phyloP scores from a whole-genome alignment of 2,329 filamentous ascomycete species.

The Chrysosporium keratinophilum region DNA sequence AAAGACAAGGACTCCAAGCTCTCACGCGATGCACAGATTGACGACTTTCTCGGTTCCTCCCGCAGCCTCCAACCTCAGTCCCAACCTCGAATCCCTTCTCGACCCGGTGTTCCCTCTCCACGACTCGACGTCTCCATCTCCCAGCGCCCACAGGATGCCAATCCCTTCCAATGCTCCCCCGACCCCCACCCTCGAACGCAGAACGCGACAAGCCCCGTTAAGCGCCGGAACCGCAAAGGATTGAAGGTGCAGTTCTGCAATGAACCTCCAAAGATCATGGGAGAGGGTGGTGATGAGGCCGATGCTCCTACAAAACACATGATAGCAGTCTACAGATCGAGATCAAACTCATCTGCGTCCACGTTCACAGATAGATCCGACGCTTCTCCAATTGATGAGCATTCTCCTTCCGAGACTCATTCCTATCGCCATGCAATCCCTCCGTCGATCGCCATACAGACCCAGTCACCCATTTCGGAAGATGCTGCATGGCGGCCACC shows the following conservation, averaged over 20 bases:
- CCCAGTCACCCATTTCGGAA: constrained; percentile 13
- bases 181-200: constrained; percentile 15
- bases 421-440: constrained; percentile 5
- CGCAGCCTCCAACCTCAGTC: constrained; percentile 16
- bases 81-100: constrained; percentile 5
- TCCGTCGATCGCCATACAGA: constrained; percentile 10
- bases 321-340: constrained; percentile 12
- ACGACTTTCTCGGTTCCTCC: constrained; percentile 47
- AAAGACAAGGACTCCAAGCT: constrained; percentile 29
- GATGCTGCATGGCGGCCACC: constrained; percentile 22
- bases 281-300: constrained; percentile 82
- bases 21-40: constrained; percentile 39
- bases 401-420: constrained; percentile 1
- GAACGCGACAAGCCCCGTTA: constrained; percentile 22
- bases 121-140: constrained; percentile 28
- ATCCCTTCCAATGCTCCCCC: constrained; percentile 20
- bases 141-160: constrained; percentile 27
- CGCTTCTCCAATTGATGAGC: background rate
- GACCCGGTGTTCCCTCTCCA: constrained; percentile 23
- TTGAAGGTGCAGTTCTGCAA: constrained; percentile 65
- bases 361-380: constrained; percentile 10
- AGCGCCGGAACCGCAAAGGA: constrained; percentile 49
- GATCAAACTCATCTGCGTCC: constrained; percentile 16
- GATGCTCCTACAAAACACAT: constrained; percentile 63
- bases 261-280: constrained; percentile 67